These are phyloP conservation scores for Rhizopogon roseolus DNA, from an alignment of 768 basidiomycete species.

Conservation along the genomic window DNA sequence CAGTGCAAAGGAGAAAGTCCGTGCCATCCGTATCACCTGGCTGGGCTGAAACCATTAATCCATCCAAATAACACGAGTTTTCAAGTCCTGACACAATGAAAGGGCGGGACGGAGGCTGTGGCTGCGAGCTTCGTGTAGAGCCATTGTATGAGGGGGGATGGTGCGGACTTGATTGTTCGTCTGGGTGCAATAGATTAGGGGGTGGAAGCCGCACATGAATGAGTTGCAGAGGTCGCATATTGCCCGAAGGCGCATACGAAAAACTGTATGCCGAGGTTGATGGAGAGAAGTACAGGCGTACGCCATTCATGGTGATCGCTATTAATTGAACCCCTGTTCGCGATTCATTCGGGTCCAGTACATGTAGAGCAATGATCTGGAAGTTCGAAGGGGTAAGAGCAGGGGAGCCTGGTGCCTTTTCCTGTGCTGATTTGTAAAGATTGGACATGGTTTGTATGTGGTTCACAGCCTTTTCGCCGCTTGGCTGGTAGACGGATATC, in stretches of 20 bases:
- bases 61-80: constrained; percentile 60
- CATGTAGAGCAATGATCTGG: constrained; percentile 65
- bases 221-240: constrained; percentile 50
- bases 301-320: constrained; percentile 76
- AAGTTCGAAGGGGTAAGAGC: constrained; percentile 67
- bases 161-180: constrained; percentile 53
- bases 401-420: constrained; percentile 76
- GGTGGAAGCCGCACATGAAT: constrained; percentile 79
- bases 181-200: constrained; percentile 69
- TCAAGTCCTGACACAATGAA: constrained; percentile 58
- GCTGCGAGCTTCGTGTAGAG: constrained; percentile 35
- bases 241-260: constrained; percentile 34
- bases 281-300: constrained; percentile 79
- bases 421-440: constrained; percentile 70
- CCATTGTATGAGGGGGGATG: constrained; percentile 46
- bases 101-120: constrained; percentile 46
- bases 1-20: constrained; percentile 70
- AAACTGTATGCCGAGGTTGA: constrained; percentile 44
- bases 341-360: constrained; percentile 62
- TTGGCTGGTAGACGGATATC: constrained; percentile 64
- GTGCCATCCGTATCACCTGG: constrained; percentile 68
- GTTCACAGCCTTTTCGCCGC: constrained; percentile 60
- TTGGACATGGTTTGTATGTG: constrained; percentile 74
- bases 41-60: constrained; percentile 67
- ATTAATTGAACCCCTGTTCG: constrained; percentile 70